Evolutionary conservation across 805 yeast genomes (phyloP).

Genomic region (Wickerhamiella occidentalis): DNA sequence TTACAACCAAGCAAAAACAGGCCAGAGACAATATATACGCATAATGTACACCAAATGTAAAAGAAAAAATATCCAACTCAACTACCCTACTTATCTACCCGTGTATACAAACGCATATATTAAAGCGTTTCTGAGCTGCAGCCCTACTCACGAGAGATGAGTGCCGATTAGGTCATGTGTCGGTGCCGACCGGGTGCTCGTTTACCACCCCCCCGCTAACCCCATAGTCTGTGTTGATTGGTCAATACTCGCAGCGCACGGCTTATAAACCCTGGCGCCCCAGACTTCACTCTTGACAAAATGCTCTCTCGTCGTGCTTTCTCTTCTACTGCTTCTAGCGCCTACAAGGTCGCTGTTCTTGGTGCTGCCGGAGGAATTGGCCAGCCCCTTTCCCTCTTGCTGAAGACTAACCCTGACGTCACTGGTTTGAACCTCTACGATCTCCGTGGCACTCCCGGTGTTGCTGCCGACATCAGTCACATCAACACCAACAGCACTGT

Average conservation of each 20-base stretch:
- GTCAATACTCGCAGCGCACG: neutral
- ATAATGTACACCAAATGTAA: too few species aligned
- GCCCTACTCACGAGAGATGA: too few species aligned
- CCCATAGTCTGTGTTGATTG: neutral
- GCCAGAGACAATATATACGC: too few species aligned
- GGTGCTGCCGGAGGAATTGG: slow-evolving; percentile 99
- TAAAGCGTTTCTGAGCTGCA: too few species aligned
- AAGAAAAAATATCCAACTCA: too few species aligned
- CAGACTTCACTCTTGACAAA: neutral
- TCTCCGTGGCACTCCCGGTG: slow-evolving; percentile 88
- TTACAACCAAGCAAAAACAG: too few species aligned
- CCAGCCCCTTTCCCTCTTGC: slow-evolving; percentile 68
- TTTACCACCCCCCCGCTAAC: neutral
- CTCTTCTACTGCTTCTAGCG: slow-evolving; percentile 23
- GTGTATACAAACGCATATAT: too few species aligned
- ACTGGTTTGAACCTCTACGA: slow-evolving; percentile 80
- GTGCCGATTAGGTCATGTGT: too few species aligned
- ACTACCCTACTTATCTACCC: too few species aligned
- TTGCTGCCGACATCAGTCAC: slow-evolving; percentile 91
- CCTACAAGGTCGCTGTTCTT: slow-evolving; percentile 61
- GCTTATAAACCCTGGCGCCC: neutral
- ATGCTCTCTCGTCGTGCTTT: slow-evolving; percentile 19
- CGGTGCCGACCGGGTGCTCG: too few species aligned
- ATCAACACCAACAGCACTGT: slow-evolving; percentile 86
- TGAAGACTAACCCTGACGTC: slow-evolving; percentile 81